Percentiles rank a stretch among this genome's conserved stretches.
phyloP scores from a whole-genome alignment of 345 rosid species.

The Linum tenue region DNA sequence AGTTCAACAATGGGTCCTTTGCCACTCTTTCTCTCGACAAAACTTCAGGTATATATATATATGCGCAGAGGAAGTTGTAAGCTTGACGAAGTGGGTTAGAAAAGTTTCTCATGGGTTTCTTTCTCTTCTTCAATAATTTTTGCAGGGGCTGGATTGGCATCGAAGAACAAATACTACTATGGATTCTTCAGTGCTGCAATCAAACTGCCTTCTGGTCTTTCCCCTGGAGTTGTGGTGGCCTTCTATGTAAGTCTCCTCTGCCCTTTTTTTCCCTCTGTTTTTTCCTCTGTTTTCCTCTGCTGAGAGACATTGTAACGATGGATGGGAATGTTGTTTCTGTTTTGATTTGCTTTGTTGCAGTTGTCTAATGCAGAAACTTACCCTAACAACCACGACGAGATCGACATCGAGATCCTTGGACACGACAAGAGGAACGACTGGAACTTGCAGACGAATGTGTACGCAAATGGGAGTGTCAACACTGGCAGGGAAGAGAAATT shows the following conservation, averaged over 20 bases:
- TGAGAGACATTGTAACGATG: background rate
- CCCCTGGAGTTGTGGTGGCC: conserved; percentile 91
- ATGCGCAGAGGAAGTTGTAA: background rate
- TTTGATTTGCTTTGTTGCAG: conserved; percentile 22
- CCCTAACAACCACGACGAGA: conserved; percentile 80
- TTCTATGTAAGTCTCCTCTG: conserved; percentile 54
- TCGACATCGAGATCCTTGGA: conserved; percentile 79
- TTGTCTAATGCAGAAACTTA: conserved; percentile 63
- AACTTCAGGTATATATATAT: conserved; percentile 37
- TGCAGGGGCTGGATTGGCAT: conserved; percentile 68
- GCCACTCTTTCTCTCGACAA: conserved; percentile 64
- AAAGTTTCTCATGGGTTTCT: background rate
- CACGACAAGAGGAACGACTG: conserved; percentile 74
- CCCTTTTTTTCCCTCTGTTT: background rate
- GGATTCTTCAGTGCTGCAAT: conserved; percentile 91
- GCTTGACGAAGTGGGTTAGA: background rate
- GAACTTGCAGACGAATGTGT: conserved; percentile 71
- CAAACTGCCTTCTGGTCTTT: conserved; percentile 71
- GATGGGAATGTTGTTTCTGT: background rate
- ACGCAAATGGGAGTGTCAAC: conserved; percentile 63
- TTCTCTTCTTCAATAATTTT: conserved; percentile 1
- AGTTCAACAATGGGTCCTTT: conserved; percentile 45
- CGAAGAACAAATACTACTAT: conserved; percentile 40
- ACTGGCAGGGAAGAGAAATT: conserved; percentile 92
- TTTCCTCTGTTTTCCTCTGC: background rate